Evolutionary conservation across 257 asterid species (phyloP).

Genomic region (Cordia subcordata): DNA sequence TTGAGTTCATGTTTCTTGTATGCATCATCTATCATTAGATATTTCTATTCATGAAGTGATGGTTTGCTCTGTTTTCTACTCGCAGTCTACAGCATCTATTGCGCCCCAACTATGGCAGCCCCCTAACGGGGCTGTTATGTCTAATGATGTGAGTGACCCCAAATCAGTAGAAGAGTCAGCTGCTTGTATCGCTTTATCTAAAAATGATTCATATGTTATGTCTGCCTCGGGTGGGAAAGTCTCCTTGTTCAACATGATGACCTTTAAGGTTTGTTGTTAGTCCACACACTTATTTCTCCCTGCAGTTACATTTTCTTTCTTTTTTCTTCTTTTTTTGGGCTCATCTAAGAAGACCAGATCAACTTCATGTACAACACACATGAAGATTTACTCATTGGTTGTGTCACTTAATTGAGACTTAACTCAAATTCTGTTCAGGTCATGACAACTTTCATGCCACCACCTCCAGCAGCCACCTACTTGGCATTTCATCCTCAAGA

Average conservation of each 20-base stretch:
- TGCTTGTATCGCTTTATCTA: conserved; percentile 66
- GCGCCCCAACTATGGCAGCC: conserved; percentile 73
- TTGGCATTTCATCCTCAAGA: conserved; percentile 76
- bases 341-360: conserved; percentile 4
- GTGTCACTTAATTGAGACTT: not conserved
- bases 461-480: conserved; percentile 73
- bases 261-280: conserved; percentile 47
- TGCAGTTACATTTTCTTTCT: not conserved
- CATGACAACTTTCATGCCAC: conserved; percentile 71
- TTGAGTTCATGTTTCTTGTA: not conserved
- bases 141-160: conserved; percentile 45
- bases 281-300: not conserved
- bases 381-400: not conserved
- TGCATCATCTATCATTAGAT: not conserved
- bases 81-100: conserved; percentile 49
- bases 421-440: conserved; percentile 33
- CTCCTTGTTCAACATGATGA: conserved; percentile 70
- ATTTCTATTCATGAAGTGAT: not conserved
- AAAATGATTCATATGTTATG: conserved; percentile 68
- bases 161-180: conserved; percentile 57
- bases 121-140: conserved; percentile 59
- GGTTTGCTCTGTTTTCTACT: not conserved
- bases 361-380: too few species aligned
- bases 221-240: conserved; percentile 71
- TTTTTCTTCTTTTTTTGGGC: conserved; percentile 3